A percentile compares a stretch with the other conserved stretches of the same genome.
Evolutionary conservation across 306 rosid genomes (phyloP).

Genomic region (Fagus sylvatica): DNA sequence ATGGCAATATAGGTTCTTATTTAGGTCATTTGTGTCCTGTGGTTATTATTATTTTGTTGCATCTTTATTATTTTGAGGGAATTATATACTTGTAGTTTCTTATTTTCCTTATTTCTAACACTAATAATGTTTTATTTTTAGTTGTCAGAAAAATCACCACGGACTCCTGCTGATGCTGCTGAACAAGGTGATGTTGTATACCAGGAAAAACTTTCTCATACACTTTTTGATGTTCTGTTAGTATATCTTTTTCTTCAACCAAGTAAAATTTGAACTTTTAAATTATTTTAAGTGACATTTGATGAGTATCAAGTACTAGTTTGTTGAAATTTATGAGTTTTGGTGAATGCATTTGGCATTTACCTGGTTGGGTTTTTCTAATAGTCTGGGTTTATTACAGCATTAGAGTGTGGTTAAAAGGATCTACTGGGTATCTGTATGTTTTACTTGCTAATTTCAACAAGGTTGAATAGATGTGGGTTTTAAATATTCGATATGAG

Average conservation of each 20-base stretch:
- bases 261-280: conserved; percentile 26
- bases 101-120: conserved; percentile 27
- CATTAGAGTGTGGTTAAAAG: neutral
- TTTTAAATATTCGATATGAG: neutral
- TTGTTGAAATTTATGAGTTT: neutral
- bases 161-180: conserved; percentile 49
- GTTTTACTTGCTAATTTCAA: neutral
- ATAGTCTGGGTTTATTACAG: neutral
- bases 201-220: conserved; percentile 50
- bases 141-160: conserved; percentile 83
- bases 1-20: conserved; percentile 14
- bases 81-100: neutral
- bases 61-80: conserved; percentile 19
- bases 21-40: neutral
- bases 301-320: neutral
- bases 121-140: conserved; percentile 39
- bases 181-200: conserved; percentile 87
- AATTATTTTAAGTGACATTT: conserved; percentile 10
- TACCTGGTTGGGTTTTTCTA: neutral
- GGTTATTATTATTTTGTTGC: conserved; percentile 5
- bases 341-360: neutral
- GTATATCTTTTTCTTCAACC: conserved; percentile 37
- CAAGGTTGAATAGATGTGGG: neutral
- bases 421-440: neutral
- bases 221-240: conserved; percentile 51